phyloP scores from a whole-genome alignment of 2,329 filamentous ascomycete genomes.

The Rutstroemia sp. region DNA sequence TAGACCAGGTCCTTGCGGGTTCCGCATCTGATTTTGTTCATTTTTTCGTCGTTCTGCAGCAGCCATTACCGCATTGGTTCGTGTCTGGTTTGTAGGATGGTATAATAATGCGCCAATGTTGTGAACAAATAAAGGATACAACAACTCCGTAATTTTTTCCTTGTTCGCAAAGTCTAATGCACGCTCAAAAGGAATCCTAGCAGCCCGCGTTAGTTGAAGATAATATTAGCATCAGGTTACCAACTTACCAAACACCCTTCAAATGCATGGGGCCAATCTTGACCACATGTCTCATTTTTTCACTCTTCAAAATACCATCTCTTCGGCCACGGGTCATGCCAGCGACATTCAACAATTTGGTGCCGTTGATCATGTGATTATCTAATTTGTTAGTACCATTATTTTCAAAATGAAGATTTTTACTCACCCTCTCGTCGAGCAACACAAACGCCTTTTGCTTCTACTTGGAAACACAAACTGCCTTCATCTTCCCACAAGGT shows the following conservation, averaged over 20 bases:
- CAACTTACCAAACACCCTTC: slow-evolving; percentile 89
- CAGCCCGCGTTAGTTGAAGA: slow-evolving; percentile 11
- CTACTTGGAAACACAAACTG: slow-evolving; percentile 94
- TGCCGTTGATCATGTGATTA: slow-evolving; percentile 99
- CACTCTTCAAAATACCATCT: slow-evolving; percentile 95
- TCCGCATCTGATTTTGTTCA: slow-evolving; percentile 58
- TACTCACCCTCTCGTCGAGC: slow-evolving; percentile 78
- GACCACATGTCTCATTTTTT: slow-evolving; percentile 92
- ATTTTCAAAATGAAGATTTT: not conserved
- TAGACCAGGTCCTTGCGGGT: slow-evolving; percentile 45
- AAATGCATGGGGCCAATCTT: slow-evolving; percentile 99
- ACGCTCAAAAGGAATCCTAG: slow-evolving; percentile 93
- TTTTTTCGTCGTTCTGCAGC: slow-evolving; percentile 72
- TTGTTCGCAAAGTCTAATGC: slow-evolving; percentile 99
- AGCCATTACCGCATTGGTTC: slow-evolving; percentile 81
- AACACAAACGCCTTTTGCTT: slow-evolving; percentile 92
- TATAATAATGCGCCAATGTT: slow-evolving; percentile 93
- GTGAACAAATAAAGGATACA: slow-evolving; percentile 95
- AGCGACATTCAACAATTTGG: slow-evolving; percentile 91
- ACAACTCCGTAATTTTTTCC: slow-evolving; percentile 93
- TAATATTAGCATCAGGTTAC: not conserved
- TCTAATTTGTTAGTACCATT: slow-evolving; percentile 43
- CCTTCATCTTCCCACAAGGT: slow-evolving; percentile 98
- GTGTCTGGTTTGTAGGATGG: slow-evolving; percentile 80
- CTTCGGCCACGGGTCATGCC: slow-evolving; percentile 95